phyloP scores from a whole-genome alignment of 257 asterid genomes.

The Salvia splendens region DNA sequence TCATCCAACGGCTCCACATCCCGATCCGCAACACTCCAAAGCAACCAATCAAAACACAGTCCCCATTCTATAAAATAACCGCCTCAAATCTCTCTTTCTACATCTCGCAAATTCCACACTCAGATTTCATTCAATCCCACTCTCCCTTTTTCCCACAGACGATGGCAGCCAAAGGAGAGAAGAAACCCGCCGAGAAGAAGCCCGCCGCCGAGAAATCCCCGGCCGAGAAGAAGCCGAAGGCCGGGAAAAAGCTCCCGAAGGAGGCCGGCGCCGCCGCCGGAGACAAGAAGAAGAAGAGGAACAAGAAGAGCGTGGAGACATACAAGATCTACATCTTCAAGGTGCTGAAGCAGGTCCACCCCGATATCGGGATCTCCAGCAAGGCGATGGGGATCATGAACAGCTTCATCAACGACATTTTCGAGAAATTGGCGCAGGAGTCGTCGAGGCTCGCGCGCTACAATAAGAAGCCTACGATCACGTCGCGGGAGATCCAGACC shows the following conservation, averaged over 20 bases:
- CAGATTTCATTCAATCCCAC: background rate
- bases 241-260: conserved; percentile 30
- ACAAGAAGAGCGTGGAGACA: conserved; percentile 23
- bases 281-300: conserved; percentile 28
- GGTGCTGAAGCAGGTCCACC: conserved; percentile 69
- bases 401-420: conserved; percentile 75
- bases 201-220: conserved; percentile 29
- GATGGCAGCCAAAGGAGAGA: conserved; percentile 26
- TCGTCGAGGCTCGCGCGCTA: conserved; percentile 58
- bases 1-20: background rate
- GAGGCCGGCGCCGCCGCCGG: conserved; percentile 29
- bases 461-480: conserved; percentile 77
- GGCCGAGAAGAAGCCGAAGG: conserved; percentile 31
- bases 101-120: background rate
- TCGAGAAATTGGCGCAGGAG: conserved; percentile 75
- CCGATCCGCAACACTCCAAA: background rate
- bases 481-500: conserved; percentile 73
- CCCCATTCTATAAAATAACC: background rate
- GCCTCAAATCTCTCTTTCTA: background rate
- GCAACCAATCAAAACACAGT: background rate
- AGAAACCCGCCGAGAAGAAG: conserved; percentile 29
- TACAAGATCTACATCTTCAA: conserved; percentile 33
- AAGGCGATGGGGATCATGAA: conserved; percentile 86
- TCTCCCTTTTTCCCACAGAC: background rate
- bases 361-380: conserved; percentile 75